Percentiles rank a stretch among this genome's conserved stretches.
These are phyloP conservation scores for Hypoxylon fuscum DNA, from an alignment of 495 filamentous ascomycete genomes.

Conservation along the genomic window DNA sequence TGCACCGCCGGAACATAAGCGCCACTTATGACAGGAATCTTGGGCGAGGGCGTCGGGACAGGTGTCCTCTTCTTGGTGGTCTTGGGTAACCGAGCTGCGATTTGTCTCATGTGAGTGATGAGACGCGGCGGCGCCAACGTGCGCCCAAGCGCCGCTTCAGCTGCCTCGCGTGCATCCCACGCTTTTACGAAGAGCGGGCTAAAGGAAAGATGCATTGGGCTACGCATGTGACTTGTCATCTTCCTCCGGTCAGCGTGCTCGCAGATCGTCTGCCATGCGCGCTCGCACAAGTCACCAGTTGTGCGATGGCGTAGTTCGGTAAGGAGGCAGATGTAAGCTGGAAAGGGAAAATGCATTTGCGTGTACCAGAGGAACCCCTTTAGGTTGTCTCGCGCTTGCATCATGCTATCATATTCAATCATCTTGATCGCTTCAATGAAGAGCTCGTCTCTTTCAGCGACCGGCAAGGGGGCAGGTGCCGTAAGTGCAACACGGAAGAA, in stretches of 20 bases:
- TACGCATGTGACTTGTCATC: conserved; percentile 52
- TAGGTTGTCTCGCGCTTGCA: conserved; percentile 55
- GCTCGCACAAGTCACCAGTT: conserved; percentile 60
- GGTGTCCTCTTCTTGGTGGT: conserved; percentile 37
- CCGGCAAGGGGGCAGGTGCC: conserved; percentile 41
- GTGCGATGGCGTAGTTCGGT: conserved; percentile 58
- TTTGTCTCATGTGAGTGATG: conserved; percentile 51
- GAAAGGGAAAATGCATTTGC: conserved; percentile 61
- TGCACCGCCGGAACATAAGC: conserved; percentile 28
- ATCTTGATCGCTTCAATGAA: conserved; percentile 59
- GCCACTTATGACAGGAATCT: conserved; percentile 40
- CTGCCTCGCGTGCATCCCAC: conserved; percentile 60
- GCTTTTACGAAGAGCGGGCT: conserved; percentile 61
- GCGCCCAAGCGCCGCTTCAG: conserved; percentile 53
- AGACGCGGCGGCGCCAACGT: conserved; percentile 51
- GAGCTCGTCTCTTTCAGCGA: conserved; percentile 53
- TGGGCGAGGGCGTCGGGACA: conserved; percentile 42
- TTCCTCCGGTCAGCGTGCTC: conserved; percentile 59
- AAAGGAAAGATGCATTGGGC: conserved; percentile 62
- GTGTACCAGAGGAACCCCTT: conserved; percentile 63
- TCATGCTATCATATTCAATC: conserved; percentile 62
- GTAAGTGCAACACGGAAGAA: conserved; percentile 43
- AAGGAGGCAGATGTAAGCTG: conserved; percentile 62
- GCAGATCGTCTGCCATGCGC: conserved; percentile 61
- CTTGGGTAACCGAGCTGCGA: conserved; percentile 37